Base-by-base conservation (phyloP, 139 green algal genomes). In the Asterochloris erici region DNA sequence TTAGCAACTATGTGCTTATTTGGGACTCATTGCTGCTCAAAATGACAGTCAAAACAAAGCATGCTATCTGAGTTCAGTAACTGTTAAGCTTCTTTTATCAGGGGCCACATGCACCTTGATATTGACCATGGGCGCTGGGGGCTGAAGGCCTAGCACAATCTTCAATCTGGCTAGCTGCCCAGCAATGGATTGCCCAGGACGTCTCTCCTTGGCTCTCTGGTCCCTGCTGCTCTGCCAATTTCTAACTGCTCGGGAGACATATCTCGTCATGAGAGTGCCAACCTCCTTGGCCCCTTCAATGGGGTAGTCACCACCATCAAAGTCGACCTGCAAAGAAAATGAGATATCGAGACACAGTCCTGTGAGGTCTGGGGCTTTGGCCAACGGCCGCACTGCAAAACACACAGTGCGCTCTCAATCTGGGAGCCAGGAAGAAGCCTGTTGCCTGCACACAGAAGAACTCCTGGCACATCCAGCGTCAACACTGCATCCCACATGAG, bases 271-370 rank as follows among this genome's bases (percentile, higher is more conserved):
- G 0, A 93, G 77, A 0, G 81, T 89, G 14, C 70, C 74, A 19
- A 93, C 90, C 69, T 93, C 90, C 81, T 93, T 95, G 74, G 85
- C 93, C 0, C 93, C 93, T 68, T 97, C 93, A 12, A 96, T 84
- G 0, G 93, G 85, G 78, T 90, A 95, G 26, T 66, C 63, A 0
- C 38, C 63, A 19, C 90, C 92, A 0, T 93, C 89, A 79, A 90
- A 95, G 28, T 95, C 88, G 16, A 95, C 89, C 84, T 90, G 83
- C 24, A 14, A 54, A 12, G 61, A 69, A 14, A 16, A 38, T 74
- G 23, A 69, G 29, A 1, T 4, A 4, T 21, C 9, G 16, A 63
- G 29, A 26, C 21, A 71, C 71, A 23, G 74, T 64, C 63, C 10
- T 64, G 13, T 79, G 74, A 16, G 15, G 17, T 13, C 28, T n/a